These are phyloP conservation scores for Aspergillus oerlinghausenensis DNA, from an alignment of 2,329 filamentous ascomycete species.

Conservation along the genomic window DNA sequence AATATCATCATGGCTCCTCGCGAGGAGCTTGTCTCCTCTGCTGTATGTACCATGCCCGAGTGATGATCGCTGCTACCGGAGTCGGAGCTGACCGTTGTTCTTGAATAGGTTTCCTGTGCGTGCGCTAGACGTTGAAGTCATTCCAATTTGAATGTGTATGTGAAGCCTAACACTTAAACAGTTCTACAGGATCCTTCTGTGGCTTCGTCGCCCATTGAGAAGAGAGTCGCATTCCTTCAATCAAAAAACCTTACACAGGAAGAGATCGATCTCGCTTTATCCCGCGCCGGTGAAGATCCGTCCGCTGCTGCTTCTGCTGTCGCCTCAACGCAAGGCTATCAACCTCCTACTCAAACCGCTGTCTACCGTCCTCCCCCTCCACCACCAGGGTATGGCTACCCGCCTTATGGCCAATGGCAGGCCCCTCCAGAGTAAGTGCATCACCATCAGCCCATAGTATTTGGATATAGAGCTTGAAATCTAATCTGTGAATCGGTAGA, in stretches of 20 bases:
- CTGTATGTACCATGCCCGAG: constrained; percentile 49
- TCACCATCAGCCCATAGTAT: background rate
- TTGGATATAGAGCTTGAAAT: background rate
- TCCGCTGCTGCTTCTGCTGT: constrained; percentile 42
- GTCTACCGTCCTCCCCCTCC: constrained; percentile 39
- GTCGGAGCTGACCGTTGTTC: constrained; percentile 21
- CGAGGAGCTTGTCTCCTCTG: constrained; percentile 85
- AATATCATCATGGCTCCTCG: constrained; percentile 67
- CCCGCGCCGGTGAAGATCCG: constrained; percentile 63
- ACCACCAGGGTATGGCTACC: constrained; percentile 46
- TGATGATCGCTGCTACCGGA: constrained; percentile 23
- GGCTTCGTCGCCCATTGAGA: constrained; percentile 82
- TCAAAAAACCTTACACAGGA: constrained; percentile 97
- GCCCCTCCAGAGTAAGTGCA: constrained; percentile 49
- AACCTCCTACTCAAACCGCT: constrained; percentile 37
- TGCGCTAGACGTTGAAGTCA: constrained; percentile 8
- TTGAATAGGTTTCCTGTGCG: constrained; percentile 49
- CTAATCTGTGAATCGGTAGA: constrained; percentile 20
- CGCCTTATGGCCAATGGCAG: constrained; percentile 51
- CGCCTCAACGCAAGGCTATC: constrained; percentile 46
- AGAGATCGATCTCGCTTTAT: constrained; percentile 81
- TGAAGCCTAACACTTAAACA: constrained; percentile 34
- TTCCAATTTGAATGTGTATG: constrained; percentile 1
- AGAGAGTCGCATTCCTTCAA: constrained; percentile 84
- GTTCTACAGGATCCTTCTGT: constrained; percentile 95